Percentiles rank a stretch among this genome's conserved stretches.
Evolutionary conservation across 192 early-diverging fungal species (phyloP).

Genomic region (Gonapodya prolifera): DNA sequence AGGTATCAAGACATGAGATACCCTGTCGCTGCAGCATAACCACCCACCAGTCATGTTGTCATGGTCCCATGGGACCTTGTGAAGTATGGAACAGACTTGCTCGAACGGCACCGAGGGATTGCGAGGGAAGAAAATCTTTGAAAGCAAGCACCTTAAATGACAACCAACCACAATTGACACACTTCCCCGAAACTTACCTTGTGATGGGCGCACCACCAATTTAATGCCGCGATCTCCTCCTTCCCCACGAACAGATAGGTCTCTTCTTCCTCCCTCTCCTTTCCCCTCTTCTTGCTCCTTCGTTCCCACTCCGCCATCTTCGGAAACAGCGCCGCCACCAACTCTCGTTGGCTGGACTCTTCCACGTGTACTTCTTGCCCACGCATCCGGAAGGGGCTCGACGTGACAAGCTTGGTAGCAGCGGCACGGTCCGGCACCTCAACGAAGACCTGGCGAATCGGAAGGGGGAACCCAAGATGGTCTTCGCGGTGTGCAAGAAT

Average conservation of each 20-base stretch:
- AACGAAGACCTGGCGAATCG: background rate
- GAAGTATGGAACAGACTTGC: slow-evolving; percentile 3
- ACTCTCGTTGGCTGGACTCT: background rate
- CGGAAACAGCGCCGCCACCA: background rate
- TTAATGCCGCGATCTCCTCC: background rate
- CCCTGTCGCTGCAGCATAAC: background rate
- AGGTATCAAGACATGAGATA: background rate
- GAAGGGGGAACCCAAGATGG: background rate
- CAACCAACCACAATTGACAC: background rate
- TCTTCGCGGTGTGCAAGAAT: background rate
- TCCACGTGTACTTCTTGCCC: background rate
- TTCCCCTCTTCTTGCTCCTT: background rate
- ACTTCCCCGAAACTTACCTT: background rate
- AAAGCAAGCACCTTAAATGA: background rate
- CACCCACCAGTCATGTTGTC: background rate
- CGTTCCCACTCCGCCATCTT: background rate
- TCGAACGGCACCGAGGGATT: background rate
- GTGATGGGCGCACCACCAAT: background rate
- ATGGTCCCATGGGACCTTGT: background rate
- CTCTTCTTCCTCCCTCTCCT: background rate
- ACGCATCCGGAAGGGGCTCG: background rate
- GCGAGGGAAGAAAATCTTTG: background rate
- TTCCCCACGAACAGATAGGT: background rate
- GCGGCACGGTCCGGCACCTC: background rate
- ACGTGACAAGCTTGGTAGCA: background rate